Base-by-base conservation (phyloP, 2,329 filamentous ascomycete genomes). In the Colletotrichum zoysiae region DNA sequence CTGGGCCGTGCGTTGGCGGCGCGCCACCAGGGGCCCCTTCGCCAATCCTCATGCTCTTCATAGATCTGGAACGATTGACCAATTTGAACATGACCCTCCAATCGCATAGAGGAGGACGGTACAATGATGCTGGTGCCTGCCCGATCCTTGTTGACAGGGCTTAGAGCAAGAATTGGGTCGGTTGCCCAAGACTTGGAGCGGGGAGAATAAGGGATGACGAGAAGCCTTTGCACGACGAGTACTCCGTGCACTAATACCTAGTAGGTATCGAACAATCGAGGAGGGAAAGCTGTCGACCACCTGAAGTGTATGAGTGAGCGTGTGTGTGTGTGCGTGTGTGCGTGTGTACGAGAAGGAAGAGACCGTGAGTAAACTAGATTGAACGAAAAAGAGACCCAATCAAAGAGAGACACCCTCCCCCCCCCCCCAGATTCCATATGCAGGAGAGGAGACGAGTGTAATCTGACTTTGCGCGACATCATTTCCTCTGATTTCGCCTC, bases 31-130 rank as follows among this genome's bases (percentile, higher is more conserved):
- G 68, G 56, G 55, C 73, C 59, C 74, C 71, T 60, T 75, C 73
- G 63, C 74, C 72, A 51, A 53, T 58, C 71, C 77, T 74, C 71
- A 76, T 75, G 65, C 65, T 73, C 74, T 76, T 76, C 71, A 76
- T 74, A 56, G 78, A 79, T 74, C 76, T 78, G 76, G 78, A 77
- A 75, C 78, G 80, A 60, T 76, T 77, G 74, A 78, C 77, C 74
- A 77, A 77, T 74, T 78, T 78, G 73, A 80, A 78, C 81, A 80
- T 81, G 75, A 65, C 70, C 74, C 77, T 73, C 60, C 61, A 62
- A 65, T 74, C 55, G 67, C 38, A 40, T 64, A 70, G 38, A 63
- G 56, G 58, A 65, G 68, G 51, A 58, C 72, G 48, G 66, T 42
- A 48, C 65, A 67, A 67, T 67, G 62, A 65, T 70, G 62, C 63